phyloP scores from a whole-genome alignment of 164 flowering plant species.

The Nymphaea thermarum region DNA sequence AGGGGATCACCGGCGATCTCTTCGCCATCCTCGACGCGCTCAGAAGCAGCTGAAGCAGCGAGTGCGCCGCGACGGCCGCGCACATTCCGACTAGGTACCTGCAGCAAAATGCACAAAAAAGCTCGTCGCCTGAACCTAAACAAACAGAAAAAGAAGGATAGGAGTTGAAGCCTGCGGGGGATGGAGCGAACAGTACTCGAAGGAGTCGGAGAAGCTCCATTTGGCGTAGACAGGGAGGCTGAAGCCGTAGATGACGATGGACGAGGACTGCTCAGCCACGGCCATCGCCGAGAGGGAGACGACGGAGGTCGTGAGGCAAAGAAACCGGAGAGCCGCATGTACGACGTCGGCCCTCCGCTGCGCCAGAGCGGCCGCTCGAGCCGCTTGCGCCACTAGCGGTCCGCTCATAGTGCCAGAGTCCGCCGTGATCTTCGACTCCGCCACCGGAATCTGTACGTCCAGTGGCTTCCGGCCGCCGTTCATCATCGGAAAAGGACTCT shows the following conservation, averaged over 20 bases:
- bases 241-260: constrained; percentile 51
- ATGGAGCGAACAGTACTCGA: constrained; percentile 36
- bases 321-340: constrained; percentile 27
- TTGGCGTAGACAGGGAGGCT: constrained; percentile 51
- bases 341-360: constrained; percentile 23
- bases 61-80: constrained; percentile 5
- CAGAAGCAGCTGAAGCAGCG: constrained; percentile 60
- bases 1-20: constrained; percentile 42
- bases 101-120: not conserved
- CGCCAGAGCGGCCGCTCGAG: not conserved
- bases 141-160: not conserved
- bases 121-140: not conserved
- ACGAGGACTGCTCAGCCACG: constrained; percentile 38
- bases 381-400: constrained; percentile 12
- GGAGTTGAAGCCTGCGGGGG: not conserved
- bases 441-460: constrained; percentile 26
- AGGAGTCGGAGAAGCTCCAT: constrained; percentile 73
- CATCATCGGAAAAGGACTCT: not conserved
- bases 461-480: constrained; percentile 13
- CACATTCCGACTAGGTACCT: not conserved
- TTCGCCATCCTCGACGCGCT: constrained; percentile 29
- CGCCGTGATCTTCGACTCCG: constrained; percentile 21
- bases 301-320: constrained; percentile 35
- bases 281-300: constrained; percentile 44
- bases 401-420: constrained; percentile 29